phyloP scores from a whole-genome alignment of 352 stramenopile genomes.

The Globisporangium radiosum region DNA sequence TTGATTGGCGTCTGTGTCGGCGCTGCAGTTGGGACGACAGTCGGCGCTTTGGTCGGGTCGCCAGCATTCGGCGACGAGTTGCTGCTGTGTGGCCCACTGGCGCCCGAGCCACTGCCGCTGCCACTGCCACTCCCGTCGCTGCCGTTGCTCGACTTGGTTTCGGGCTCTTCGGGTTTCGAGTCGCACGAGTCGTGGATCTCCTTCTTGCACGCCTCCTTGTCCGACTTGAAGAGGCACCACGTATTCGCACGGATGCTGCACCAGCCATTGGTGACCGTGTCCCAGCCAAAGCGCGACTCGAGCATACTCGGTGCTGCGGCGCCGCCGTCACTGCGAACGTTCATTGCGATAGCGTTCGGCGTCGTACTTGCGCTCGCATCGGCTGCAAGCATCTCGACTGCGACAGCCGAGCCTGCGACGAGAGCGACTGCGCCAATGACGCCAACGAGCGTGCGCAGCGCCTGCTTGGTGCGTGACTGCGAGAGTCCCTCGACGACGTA shows the following conservation, averaged over 20 bases:
- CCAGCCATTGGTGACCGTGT: slow-evolving; percentile 15
- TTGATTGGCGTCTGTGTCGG: not conserved
- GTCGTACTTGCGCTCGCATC: slow-evolving; percentile 3
- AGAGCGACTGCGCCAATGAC: slow-evolving; percentile 13
- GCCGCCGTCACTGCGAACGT: slow-evolving; percentile 1
- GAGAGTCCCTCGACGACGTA: slow-evolving; percentile 4
- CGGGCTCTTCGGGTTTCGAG: not conserved
- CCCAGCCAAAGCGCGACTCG: slow-evolving; percentile 22
- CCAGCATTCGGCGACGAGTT: not conserved
- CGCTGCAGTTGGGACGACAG: not conserved
- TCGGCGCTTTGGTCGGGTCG: not conserved
- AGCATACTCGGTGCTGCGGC: slow-evolving; percentile 4
- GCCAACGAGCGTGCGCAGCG: slow-evolving; percentile 2
- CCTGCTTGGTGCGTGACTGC: slow-evolving; percentile 7
- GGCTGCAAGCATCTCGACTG: slow-evolving; percentile 15
- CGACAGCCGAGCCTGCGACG: slow-evolving; percentile 17
- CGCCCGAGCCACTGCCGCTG: slow-evolving; percentile 8
- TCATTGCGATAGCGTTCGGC: not conserved
- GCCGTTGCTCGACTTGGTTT: not conserved
- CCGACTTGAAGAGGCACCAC: slow-evolving; percentile 20
- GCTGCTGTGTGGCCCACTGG: not conserved
- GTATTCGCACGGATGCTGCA: slow-evolving; percentile 16
- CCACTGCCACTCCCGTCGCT: not conserved
- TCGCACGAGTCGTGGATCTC: slow-evolving; percentile 15
- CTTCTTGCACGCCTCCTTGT: slow-evolving; percentile 23